A percentile compares a stretch with the other conserved stretches of the same genome.
phyloP scores from a whole-genome alignment of 441 rosid genomes.

The Metrosideros polymorpha region DNA sequence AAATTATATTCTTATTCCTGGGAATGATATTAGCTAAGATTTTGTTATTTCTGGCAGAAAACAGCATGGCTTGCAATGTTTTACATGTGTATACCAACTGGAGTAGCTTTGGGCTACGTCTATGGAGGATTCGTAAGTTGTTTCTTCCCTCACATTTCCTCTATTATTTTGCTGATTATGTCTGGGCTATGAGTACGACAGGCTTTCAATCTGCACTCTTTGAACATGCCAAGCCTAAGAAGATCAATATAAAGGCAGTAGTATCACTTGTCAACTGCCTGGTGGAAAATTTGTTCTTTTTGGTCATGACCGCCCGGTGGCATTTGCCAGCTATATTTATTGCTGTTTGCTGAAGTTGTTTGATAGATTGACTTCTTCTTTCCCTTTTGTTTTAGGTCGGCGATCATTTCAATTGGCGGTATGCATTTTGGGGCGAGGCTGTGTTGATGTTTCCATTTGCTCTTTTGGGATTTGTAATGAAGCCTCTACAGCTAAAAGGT shows the following conservation, averaged over 20 bases:
- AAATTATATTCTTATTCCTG: not conserved
- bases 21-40: not conserved
- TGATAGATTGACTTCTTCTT: conserved; percentile 1
- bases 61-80: conserved; percentile 86
- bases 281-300: not conserved
- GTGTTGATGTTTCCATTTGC: conserved; percentile 78
- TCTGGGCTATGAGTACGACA: not conserved
- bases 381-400: conserved; percentile 50
- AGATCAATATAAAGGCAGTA: not conserved
- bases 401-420: conserved; percentile 57
- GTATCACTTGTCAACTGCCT: not conserved
- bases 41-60: conserved; percentile 40
- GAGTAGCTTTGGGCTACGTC: conserved; percentile 84
- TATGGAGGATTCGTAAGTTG: conserved; percentile 79
- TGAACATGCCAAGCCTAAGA: not conserved
- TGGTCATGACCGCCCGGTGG: not conserved
- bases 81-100: conserved; percentile 96
- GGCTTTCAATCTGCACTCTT: not conserved
- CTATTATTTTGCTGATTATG: not conserved
- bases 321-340: not conserved
- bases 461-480: conserved; percentile 57
- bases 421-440: conserved; percentile 88
- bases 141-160: not conserved
- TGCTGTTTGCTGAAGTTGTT: not conserved
- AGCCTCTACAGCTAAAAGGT: conserved; percentile 92